phyloP scores from a whole-genome alignment of 257 asterid genomes.

The Marsdenia floribunda region DNA sequence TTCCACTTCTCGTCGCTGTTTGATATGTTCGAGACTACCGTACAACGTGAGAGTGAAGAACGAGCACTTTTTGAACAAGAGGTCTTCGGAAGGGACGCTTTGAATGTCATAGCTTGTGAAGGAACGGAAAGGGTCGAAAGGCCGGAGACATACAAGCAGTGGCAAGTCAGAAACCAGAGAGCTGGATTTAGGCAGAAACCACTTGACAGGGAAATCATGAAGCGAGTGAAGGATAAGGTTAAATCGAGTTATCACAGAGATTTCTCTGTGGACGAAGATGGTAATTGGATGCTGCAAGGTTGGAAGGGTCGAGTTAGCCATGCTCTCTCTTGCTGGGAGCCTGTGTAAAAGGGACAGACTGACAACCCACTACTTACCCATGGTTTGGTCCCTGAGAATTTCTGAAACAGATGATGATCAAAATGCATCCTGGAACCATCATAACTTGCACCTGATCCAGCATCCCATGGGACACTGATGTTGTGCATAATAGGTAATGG shows the following conservation, averaged over 20 bases:
- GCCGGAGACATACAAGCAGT: constrained; percentile 38
- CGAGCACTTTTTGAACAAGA: constrained; percentile 28
- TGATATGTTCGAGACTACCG: constrained; percentile 30
- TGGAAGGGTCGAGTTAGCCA: constrained; percentile 19
- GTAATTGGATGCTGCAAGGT: constrained; percentile 27
- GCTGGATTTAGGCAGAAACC: constrained; percentile 35
- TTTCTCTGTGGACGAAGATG: constrained; percentile 19
- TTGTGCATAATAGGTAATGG: background rate
- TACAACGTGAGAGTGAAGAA: constrained; percentile 23
- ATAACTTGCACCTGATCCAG: background rate
- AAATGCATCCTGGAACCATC: background rate
- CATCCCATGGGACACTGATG: background rate
- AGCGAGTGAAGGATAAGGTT: constrained; percentile 8
- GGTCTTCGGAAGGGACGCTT: constrained; percentile 27
- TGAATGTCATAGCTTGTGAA: constrained; percentile 40
- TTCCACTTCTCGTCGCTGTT: constrained; percentile 34
- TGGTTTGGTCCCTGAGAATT: background rate
- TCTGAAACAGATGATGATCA: background rate
- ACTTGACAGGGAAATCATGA: constrained; percentile 31
- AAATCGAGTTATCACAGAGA: constrained; percentile 16
- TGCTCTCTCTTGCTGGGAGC: constrained; percentile 25
- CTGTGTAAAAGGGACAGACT: background rate
- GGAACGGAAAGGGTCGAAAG: constrained; percentile 40
- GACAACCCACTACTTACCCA: background rate
- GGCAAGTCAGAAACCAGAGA: constrained; percentile 35